Evolutionary conservation across 805 yeast species (phyloP).

Genomic region (Cyberlindnera lachancei): DNA sequence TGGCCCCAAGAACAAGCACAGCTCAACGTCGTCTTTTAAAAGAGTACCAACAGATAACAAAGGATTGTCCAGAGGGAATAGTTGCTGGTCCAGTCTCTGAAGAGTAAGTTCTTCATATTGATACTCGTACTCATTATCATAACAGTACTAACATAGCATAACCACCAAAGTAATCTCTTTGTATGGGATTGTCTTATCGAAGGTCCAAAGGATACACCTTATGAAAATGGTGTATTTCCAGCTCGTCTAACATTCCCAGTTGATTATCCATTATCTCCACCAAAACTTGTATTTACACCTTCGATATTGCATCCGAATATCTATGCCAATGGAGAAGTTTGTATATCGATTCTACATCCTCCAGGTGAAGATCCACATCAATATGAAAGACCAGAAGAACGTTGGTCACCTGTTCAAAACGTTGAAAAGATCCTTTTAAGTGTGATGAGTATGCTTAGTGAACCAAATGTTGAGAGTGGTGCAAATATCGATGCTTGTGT

Average conservation of each 20-base stretch:
- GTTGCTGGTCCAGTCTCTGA: slow-evolving; percentile 86
- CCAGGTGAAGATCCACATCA: slow-evolving; percentile 97
- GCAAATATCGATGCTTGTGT: slow-evolving; percentile 79
- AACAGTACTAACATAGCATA: too few species aligned
- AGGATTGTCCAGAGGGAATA: slow-evolving; percentile 91
- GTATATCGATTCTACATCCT: slow-evolving; percentile 90
- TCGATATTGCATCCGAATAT: slow-evolving; percentile 90
- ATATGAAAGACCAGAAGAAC: slow-evolving; percentile 91
- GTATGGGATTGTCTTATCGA: slow-evolving; percentile 79
- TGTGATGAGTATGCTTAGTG: slow-evolving; percentile 94
- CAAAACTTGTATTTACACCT: slow-evolving; percentile 66
- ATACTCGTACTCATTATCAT: too few species aligned
- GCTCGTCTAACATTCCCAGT: slow-evolving; percentile 65
- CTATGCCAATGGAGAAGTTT: slow-evolving; percentile 90
- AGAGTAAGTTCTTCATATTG: slow-evolving; percentile 31
- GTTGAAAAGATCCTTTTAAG: slow-evolving; percentile 92
- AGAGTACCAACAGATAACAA: slow-evolving; percentile 79
- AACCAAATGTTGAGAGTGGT: slow-evolving; percentile 94
- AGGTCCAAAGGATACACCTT: slow-evolving; percentile 80
- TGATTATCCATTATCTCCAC: slow-evolving; percentile 82
- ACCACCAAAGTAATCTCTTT: slow-evolving; percentile 52
- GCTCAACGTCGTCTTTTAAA: slow-evolving; percentile 84
- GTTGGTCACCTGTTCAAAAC: slow-evolving; percentile 98
- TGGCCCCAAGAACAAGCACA: slow-evolving; percentile 35
- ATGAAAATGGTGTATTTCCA: slow-evolving; percentile 82